Base-by-base conservation (phyloP, 495 filamentous ascomycete species). In the Talaromyces liani region DNA sequence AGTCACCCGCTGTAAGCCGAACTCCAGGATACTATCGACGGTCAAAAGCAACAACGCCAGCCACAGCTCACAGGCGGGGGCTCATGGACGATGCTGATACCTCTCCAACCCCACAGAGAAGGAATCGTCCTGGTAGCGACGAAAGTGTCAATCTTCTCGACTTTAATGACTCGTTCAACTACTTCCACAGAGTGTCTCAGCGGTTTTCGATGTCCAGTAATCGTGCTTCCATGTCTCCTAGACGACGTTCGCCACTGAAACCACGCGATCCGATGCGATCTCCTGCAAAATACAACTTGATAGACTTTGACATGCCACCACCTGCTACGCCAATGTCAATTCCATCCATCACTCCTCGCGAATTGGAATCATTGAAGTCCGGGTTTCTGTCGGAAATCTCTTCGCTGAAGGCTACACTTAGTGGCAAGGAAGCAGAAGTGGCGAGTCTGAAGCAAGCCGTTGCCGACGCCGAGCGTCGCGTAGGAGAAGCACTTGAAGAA, bases 221-320 rank as follows among this genome's bases (percentile, higher is more conserved):
- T 27, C 75, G 77, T 4, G 72, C 71, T 45, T 85, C 83, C 4
- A 62, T 62, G 39, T 58, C 53, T 57, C 75, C 82, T 9, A 74
- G 70, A 3, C 74, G 76, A 33, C 71, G 75, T 9, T 83, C 80
- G 53, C 78, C 79, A 0, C 65, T 77, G 62, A 68, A 72, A 27
- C 63, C 65, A 54, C 70, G 73, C 3, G 71, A 78, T 25, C 70
- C 75, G n/a, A 71, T 70, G 53, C 68, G 72, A 7, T 73, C 75
- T 5, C 78, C 79, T 4, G 63, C 70, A 7, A 80, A 78, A 60
- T 65, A 72, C 16, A 78, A 74, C 65, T 82, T 98, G 8, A 84
- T 98, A 41, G 94, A 98, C 71, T 97, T 97, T 70, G 93, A 97
- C 66, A 88, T 97, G 16, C 91, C 92, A 9, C 90, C 91, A 3